Evolutionary conservation across 345 rosid genomes (phyloP).

Genomic region (Iberis pinnata): DNA sequence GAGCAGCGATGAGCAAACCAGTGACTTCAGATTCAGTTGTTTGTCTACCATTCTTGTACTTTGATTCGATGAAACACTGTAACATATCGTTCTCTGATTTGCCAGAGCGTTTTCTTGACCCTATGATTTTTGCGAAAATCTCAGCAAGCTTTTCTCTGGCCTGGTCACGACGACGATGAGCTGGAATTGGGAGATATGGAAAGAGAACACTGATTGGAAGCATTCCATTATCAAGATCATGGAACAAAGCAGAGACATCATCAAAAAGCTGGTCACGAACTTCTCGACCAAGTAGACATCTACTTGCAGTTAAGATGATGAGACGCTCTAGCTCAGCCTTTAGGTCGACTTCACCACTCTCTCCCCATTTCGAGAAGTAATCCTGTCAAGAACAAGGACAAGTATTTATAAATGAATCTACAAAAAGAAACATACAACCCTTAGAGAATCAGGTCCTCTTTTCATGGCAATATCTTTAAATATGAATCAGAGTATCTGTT

Average conservation of each 20-base stretch:
- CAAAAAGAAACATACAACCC: neutral
- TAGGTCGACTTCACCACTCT: slow-evolving; percentile 81
- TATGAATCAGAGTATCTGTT: neutral
- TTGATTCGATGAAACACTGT: slow-evolving; percentile 92
- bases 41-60: slow-evolving; percentile 83
- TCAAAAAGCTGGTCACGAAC: slow-evolving; percentile 93
- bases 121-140: slow-evolving; percentile 66
- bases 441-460: neutral
- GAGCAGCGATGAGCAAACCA: slow-evolving; percentile 91
- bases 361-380: slow-evolving; percentile 93
- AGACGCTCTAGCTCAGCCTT: slow-evolving; percentile 88
- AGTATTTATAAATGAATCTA: neutral
- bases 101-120: slow-evolving; percentile 62
- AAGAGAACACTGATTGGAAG: slow-evolving; percentile 88
- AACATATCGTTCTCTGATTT: slow-evolving; percentile 85
- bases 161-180: slow-evolving; percentile 84
- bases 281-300: slow-evolving; percentile 88
- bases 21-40: slow-evolving; percentile 87
- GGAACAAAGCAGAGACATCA: slow-evolving; percentile 89
- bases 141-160: slow-evolving; percentile 79
- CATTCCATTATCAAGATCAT: slow-evolving; percentile 97
- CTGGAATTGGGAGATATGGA: slow-evolving; percentile 89
- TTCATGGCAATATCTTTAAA: neutral
- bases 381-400: slow-evolving; percentile 44
- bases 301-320: slow-evolving; percentile 95